Base-by-base conservation (phyloP, 495 filamentous ascomycete species). In the Astrocystis sublimbata region DNA sequence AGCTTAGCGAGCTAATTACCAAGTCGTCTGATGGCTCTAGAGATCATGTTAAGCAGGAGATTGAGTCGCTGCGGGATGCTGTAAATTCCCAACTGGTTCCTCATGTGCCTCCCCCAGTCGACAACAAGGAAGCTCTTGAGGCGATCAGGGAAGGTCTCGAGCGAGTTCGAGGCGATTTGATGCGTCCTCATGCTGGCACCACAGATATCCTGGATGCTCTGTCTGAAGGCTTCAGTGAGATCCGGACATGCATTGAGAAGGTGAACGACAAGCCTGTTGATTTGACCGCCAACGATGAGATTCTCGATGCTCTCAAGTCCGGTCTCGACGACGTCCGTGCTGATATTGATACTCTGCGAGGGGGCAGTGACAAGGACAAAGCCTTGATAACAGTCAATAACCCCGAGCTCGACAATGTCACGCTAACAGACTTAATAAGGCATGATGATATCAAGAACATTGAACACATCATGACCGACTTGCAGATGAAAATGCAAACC, bases 401-500 rank as follows among this genome's bases (percentile, higher is more conserved):
- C 75, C 77, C 38, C 45, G 67, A 47, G n/a, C 52, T 64, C 7
- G 62, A 65, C 6, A 72, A 73, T 1, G 51, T 79, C 4, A 65
- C 78, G 7, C 70, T 74, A 0, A 60, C 68, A 7, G 78, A 83
- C 23, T 74, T 77, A 31, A 64, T 86, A 30, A 85, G 86, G 55
- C 80, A 81, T 9, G 84, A 86, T 59, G 91, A 93, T 58, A 87
- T 96, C 50, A 92, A 93, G 67, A 88, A 89, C 50, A 83, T 97
- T 15, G 92, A 96, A 65, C 76, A 84, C 35, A 78, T 96, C 58
- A 90, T 97, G 60, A 88, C 87, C 55, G 86, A 96, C 69, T 80
- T 97, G 1, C 85, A 89, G 49, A 84, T 85, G 68, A 96, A 96
- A 75, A 84, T 97, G 38, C 91, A 96, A 61, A 81, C 89, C 4